Evolutionary conservation across 768 basidiomycete species (phyloP), one percentile per base, ranked within the genome.

Genomic region (Termitomyces sp.): DNA sequence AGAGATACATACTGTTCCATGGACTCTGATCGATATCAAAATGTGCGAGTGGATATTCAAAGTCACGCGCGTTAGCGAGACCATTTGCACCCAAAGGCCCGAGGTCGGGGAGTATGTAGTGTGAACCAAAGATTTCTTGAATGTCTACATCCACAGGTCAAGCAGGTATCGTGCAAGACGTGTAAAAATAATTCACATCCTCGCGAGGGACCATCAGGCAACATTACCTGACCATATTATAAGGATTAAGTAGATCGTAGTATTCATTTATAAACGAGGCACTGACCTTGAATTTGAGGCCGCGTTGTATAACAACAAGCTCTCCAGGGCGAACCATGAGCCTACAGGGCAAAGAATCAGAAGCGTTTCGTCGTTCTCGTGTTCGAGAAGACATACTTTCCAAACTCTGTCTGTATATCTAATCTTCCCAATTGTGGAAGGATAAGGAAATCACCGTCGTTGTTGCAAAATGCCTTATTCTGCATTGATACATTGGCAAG

Each of bases 381-480:
- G 15, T 23, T 37, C 1, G 14, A 3, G 33, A 4, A 17, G 43
- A 71, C 81, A 61, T 60, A 84, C 84, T 76, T 81, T 52, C 85
- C 85, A 58, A 83, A 79, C 67, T 88, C 85, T 2, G 85, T 86
- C 67, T 85, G 84, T 42, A 88, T 78, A 64, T 87, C 84, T 59
- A 87, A 68, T 12, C 84, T 74, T 5, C 86, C 85, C 63, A 80
- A 75, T 64, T 86, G 80, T 9, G 85, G 85, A 17, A 86, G 70
- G 63, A 88, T 82, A 64, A 86, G 68, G 73, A 86, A 79, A 67
- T 87, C 84, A 7, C 85, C 85, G 60, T 86, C 84, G 46, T 74
- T 82, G 63, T 84, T 82, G 59, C 76, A 78, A 67, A 84, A 85
- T 2, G 84, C 85, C 62, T 72, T 76, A 54, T 78, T 81, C 38